Evolutionary conservation across 2,329 filamentous ascomycete species (phyloP), one percentile per base, ranked within the genome.

Genomic region (Helotiales sp.): DNA sequence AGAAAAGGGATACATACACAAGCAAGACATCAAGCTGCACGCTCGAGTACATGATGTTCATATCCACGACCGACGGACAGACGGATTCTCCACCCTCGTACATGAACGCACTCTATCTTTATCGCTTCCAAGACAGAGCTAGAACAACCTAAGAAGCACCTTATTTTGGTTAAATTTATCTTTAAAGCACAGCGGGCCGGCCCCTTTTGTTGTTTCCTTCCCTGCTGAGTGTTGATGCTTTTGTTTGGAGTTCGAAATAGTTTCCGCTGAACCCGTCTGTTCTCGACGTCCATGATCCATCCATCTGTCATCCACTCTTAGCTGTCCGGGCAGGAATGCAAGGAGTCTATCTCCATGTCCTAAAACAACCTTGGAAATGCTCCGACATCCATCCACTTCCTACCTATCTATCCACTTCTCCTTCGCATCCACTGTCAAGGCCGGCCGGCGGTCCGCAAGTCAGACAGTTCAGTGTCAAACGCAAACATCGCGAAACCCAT

Each of bases 131-230:
- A 47, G 58, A 61, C 37, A 10, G 24, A 49, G 58, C 58, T 61
- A 61, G 58, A 61, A 61, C 40, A 34, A 22, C 58, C 58, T n/a
- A 32, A 61, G 58, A 61, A 61, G 58, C 26, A 49, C 40, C 26
- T 45, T 45, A 55, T 55, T 55, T 55, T 22, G 30, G 20, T 55
- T 55, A 34, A 32, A 22, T 37, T 55, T 34, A 37, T n/a, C 52
- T 55, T 34, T 55, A 55, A 55, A 55, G 52, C 52, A 34, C 28
- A n/a, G 8, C 28, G 26, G 28, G 17, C 26, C 22, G 15, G 28
- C 28, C 28, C n/a, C n/a, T 34, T 22, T 34, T 15, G n/a, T 49
- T 49, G 28, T 55, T 55, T 55, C 30, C 26, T 55, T 55, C 20
- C 28, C 52, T 55, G 28, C 17, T 45, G 40, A 4, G 15, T 40